Conservation (phyloP, 306 rosid genomes). For the Aeschynomene evenia region DNA sequence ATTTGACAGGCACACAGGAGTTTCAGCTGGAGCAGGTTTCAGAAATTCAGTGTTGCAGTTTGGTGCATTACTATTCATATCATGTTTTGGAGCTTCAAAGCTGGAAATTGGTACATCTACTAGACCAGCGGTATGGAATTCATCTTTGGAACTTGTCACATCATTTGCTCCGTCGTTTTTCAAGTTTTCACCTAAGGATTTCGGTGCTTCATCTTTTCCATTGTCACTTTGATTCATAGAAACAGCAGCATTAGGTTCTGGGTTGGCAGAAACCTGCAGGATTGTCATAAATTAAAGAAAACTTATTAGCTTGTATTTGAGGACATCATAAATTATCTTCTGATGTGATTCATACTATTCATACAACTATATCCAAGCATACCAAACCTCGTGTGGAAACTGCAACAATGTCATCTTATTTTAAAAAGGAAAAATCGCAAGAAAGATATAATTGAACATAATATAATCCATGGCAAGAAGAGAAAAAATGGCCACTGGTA, state of each 20-base stretch:
- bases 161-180: conserved; percentile 39
- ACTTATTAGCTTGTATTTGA: conserved; percentile 2
- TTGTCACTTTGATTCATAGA: conserved; percentile 38
- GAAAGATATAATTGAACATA: conserved; percentile 4
- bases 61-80: conserved; percentile 30
- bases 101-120: conserved; percentile 30
- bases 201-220: conserved; percentile 32
- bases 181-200: conserved; percentile 27
- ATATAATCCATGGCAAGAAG: conserved; percentile 15
- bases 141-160: conserved; percentile 32
- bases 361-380: conserved; percentile 7
- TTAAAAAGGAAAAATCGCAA: conserved; percentile 2
- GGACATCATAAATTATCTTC: conserved; percentile 1
- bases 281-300: conserved; percentile 14
- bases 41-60: conserved; percentile 38
- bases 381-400: conserved; percentile 9
- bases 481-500: background rate
- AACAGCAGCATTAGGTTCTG: conserved; percentile 43
- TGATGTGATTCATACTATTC: background rate
- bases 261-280: conserved; percentile 54
- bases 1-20: conserved; percentile 38
- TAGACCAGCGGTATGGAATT: conserved; percentile 29
- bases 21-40: conserved; percentile 41
- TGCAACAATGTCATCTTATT: conserved; percentile 23
- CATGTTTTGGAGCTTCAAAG: conserved; percentile 39